Conservation (phyloP, 2,329 filamentous ascomycete genomes). For the Fusarium sp. region DNA sequence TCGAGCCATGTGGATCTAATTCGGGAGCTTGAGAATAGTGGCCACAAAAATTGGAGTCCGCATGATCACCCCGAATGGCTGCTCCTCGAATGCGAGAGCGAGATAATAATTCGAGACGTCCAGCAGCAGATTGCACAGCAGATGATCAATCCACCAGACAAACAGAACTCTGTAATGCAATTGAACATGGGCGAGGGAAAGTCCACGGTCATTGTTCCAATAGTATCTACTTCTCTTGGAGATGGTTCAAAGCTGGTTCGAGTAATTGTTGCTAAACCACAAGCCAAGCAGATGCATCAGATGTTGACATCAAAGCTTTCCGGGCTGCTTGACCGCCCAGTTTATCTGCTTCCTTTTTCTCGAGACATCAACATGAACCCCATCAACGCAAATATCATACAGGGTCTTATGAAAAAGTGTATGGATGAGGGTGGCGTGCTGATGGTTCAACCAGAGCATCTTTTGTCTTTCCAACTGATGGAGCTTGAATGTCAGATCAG, state of each 20-base stretch:
- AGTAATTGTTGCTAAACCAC: conserved; percentile 72
- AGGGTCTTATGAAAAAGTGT: conserved; percentile 60
- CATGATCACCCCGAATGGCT: conserved; percentile 69
- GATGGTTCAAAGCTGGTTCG: conserved; percentile 65
- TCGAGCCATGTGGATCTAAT: conserved; percentile 52
- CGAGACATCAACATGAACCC: conserved; percentile 58
- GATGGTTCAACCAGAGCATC: conserved; percentile 73
- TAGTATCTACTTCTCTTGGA: conserved; percentile 68
- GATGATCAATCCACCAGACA: conserved; percentile 63
- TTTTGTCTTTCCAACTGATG: conserved; percentile 74
- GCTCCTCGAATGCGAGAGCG: conserved; percentile 73
- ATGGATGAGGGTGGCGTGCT: conserved; percentile 66
- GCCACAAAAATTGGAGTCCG: conserved; percentile 69
- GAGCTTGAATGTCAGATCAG: conserved; percentile 63
- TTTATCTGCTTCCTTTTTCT: conserved; percentile 72
- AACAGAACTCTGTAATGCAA: conserved; percentile 69
- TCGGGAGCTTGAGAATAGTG: conserved; percentile 62
- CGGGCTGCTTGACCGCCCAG: conserved; percentile 65
- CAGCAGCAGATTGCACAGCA: conserved; percentile 69
- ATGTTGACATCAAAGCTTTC: conserved; percentile 58
- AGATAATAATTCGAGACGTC: conserved; percentile 70
- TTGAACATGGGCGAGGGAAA: conserved; percentile 81
- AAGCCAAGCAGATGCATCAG: conserved; percentile 70
- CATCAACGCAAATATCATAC: conserved; percentile 54
- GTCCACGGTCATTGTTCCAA: conserved; percentile 76